Conservation (phyloP, 2,329 filamentous ascomycete species). For the Beauveria bassiana region DNA sequence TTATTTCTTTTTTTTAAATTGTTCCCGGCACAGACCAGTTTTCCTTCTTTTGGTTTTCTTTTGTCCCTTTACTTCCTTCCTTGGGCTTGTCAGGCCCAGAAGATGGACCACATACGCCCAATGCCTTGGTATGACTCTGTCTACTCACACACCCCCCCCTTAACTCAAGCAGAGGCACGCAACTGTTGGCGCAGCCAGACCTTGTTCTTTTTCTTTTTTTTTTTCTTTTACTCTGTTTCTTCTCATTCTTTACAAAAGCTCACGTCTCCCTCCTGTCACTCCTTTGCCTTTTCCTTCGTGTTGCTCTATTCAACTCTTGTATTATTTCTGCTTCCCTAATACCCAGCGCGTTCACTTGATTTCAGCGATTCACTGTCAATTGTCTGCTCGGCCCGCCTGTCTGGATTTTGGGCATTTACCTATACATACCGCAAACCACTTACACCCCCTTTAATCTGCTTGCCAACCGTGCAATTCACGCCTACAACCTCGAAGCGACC, state of each 20-base stretch:
- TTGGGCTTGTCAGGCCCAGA: conserved; percentile 5
- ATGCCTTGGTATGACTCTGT: conserved; percentile 4
- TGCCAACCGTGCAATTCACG: conserved; percentile 1
- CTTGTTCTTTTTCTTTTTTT: conserved; percentile 8
- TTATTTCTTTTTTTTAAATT: conserved; percentile 1
- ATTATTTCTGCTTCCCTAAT: conserved; percentile 16
- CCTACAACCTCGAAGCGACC: background rate
- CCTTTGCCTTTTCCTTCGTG: conserved; percentile 5
- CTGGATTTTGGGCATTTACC: background rate
- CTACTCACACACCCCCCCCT: background rate
- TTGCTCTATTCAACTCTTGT: conserved; percentile 12
- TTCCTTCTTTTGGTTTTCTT: conserved; percentile 1
- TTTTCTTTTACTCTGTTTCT: conserved; percentile 6
- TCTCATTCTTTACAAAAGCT: conserved; percentile 19
- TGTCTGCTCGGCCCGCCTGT: background rate
- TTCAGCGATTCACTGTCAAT: background rate
- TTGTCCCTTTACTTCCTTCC: background rate
- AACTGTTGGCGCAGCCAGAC: conserved; percentile 8
- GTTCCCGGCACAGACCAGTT: conserved; percentile 11
- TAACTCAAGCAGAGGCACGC: conserved; percentile 5
- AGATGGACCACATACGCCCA: conserved; percentile 5
- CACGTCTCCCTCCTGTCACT: conserved; percentile 15
- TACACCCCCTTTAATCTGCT: conserved; percentile 11
- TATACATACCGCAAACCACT: conserved; percentile 3
- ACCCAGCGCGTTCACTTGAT: conserved; percentile 16